Evolutionary conservation across 805 yeast genomes (phyloP).

Genomic region (Candida khao-thaluensis): DNA sequence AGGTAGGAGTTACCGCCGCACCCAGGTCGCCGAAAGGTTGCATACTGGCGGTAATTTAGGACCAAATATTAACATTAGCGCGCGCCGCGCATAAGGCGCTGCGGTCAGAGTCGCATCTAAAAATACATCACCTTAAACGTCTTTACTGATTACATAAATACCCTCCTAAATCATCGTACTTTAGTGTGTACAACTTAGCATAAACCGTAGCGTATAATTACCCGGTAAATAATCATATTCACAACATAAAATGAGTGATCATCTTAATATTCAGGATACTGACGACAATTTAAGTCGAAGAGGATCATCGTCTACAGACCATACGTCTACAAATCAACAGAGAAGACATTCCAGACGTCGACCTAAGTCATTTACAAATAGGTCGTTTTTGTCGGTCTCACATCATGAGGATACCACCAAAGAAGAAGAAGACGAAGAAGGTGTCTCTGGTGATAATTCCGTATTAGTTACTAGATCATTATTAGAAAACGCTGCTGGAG

Average conservation of each 20-base stretch:
- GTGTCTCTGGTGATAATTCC: background rate
- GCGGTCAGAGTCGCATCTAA: background rate
- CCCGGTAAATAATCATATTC: too few species aligned
- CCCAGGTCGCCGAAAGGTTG: too few species aligned
- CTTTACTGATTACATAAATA: background rate
- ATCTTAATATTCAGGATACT: background rate
- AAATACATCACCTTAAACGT: background rate
- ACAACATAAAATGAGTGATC: constrained; percentile 4
- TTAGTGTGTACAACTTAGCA: background rate
- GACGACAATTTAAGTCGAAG: background rate
- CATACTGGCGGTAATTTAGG: too few species aligned
- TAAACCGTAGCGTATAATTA: background rate
- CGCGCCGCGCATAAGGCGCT: too few species aligned
- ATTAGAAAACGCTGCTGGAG: constrained; percentile 25
- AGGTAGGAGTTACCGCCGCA: too few species aligned
- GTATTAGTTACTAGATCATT: constrained; percentile 16
- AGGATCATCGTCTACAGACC: constrained; percentile 5
- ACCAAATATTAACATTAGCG: too few species aligned
- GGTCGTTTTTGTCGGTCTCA: constrained; percentile 2
- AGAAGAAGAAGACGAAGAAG: background rate
- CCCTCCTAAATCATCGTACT: background rate
- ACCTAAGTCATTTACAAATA: constrained; percentile 5
- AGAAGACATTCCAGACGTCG: constrained; percentile 2
- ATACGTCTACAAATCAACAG: background rate
- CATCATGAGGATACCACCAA: background rate